A percentile compares a stretch with the other conserved stretches of the same genome.
Evolutionary conservation across 176 grass and related monocot species (phyloP).

Genomic region (Hsuehochloa calcarea): DNA sequence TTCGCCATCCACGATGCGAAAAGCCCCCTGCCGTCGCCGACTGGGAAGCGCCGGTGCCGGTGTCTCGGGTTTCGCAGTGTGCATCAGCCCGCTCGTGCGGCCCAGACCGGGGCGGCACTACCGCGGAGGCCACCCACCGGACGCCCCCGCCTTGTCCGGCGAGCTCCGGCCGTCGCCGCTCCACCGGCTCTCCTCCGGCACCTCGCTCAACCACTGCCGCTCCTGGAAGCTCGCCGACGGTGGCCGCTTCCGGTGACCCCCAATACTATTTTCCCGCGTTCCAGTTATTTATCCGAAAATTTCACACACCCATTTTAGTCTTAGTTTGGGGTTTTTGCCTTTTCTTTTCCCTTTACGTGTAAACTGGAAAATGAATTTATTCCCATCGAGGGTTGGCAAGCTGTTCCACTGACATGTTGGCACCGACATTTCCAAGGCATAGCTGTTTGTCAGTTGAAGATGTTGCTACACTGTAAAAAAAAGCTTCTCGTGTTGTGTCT

Average conservation of each 20-base stretch:
- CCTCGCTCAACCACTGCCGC: conserved; percentile 56
- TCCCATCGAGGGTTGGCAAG: background rate
- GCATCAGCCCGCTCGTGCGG: conserved; percentile 73
- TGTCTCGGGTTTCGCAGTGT: conserved; percentile 65
- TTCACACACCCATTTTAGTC: background rate
- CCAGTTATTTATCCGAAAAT: background rate
- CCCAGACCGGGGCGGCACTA: conserved; percentile 42
- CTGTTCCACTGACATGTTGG: conserved; percentile 41
- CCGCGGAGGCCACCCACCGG: conserved; percentile 34
- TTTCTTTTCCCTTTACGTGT: background rate
- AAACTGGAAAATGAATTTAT: conserved; percentile 7
- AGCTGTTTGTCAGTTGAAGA: conserved; percentile 35
- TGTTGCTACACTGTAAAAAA: conserved; percentile 40
- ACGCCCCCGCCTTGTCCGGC: conserved; percentile 27
- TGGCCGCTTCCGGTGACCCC: conserved; percentile 58
- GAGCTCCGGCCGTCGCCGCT: conserved; percentile 61
- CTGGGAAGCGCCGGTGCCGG: conserved; percentile 3
- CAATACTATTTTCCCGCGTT: background rate
- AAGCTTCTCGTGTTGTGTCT: background rate
- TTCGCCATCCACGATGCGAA: conserved; percentile 55
- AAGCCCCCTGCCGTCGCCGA: conserved; percentile 24
- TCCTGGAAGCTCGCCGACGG: conserved; percentile 81
- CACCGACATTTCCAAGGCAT: conserved; percentile 13
- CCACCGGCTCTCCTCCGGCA: conserved; percentile 37
- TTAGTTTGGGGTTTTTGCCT: background rate